These are phyloP conservation scores for Exophiala mesophila DNA, from an alignment of 2,329 filamentous ascomycete genomes.

Conservation along the genomic window DNA sequence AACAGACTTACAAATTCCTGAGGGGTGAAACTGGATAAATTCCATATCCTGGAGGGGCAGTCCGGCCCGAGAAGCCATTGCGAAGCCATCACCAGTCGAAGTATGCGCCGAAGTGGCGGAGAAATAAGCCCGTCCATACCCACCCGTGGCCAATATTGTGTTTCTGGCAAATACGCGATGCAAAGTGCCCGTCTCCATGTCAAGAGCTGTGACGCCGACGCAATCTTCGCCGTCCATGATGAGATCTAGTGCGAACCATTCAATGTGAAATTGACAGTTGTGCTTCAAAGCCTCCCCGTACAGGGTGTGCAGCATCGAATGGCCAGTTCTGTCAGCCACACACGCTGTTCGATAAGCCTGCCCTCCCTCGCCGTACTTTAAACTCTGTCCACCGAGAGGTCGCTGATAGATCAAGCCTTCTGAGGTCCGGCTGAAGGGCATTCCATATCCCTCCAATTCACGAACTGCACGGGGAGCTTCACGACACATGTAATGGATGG, in stretches of 20 bases:
- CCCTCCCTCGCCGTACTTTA: conserved; percentile 81
- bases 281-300: conserved; percentile 86
- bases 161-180: conserved; percentile 86
- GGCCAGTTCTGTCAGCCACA: conserved; percentile 82
- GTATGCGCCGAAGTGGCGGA: conserved; percentile 88
- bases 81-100: conserved; percentile 88
- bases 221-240: conserved; percentile 90
- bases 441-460: conserved; percentile 59
- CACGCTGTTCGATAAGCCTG: conserved; percentile 81
- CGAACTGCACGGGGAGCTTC: conserved; percentile 88
- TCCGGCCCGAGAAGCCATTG: conserved; percentile 86
- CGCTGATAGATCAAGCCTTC: conserved; percentile 30
- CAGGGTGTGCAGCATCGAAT: conserved; percentile 85
- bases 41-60: conserved; percentile 91
- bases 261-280: conserved; percentile 94
- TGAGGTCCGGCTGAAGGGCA: conserved; percentile 45
- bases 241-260: conserved; percentile 85
- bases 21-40: conserved; percentile 92
- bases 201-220: conserved; percentile 83
- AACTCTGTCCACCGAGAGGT: conserved; percentile 83
- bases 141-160: conserved; percentile 82
- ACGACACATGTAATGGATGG: conserved; percentile 97
- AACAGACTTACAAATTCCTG: conserved; percentile 31
- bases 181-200: conserved; percentile 87
- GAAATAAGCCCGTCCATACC: conserved; percentile 89